Evolutionary conservation across 2,329 filamentous ascomycete species (phyloP).

Genomic region (Teratosphaeria epicoccoides): DNA sequence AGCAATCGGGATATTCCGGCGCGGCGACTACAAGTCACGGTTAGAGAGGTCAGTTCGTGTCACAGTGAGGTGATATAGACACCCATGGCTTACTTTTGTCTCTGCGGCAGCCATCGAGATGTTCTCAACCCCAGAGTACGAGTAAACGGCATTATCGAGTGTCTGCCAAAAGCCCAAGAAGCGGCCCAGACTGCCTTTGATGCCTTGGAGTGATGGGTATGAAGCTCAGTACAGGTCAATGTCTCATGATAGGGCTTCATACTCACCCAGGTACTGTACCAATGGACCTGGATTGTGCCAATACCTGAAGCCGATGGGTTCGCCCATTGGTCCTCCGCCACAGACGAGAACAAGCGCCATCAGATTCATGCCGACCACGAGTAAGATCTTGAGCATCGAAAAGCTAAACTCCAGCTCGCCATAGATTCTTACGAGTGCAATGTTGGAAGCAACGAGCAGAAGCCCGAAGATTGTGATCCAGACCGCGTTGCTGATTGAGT

Average conservation of each 20-base stretch:
- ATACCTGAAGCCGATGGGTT: slow-evolving; percentile 34
- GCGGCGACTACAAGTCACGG: too few species aligned
- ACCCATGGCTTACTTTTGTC: too few species aligned
- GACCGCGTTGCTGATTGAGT: background rate
- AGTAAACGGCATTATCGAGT: slow-evolving; percentile 53
- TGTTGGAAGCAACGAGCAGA: slow-evolving; percentile 10
- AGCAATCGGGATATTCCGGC: slow-evolving; percentile 37
- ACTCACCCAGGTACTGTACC: slow-evolving; percentile 19
- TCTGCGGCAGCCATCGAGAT: slow-evolving; percentile 13
- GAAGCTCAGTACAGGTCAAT: too few species aligned
- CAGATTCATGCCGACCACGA: slow-evolving; percentile 27
- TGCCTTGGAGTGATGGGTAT: too few species aligned
- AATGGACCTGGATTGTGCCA: slow-evolving; percentile 35
- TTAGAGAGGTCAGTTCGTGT: too few species aligned
- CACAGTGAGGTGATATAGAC: too few species aligned
- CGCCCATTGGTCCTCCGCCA: slow-evolving; percentile 31
- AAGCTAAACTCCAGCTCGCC: slow-evolving; percentile 34
- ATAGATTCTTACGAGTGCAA: slow-evolving; percentile 4
- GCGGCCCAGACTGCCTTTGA: slow-evolving; percentile 20
- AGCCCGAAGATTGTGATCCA: slow-evolving; percentile 16
- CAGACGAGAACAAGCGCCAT: slow-evolving; percentile 3
- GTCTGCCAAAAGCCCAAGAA: slow-evolving; percentile 31
- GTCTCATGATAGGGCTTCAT: too few species aligned
- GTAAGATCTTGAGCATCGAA: slow-evolving; percentile 32
- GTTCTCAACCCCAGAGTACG: slow-evolving; percentile 8